A percentile compares a stretch with the other conserved stretches of the same genome.
phyloP scores from a whole-genome alignment of 2,329 filamentous ascomycete species.

The Fusarium nisikadoi region DNA sequence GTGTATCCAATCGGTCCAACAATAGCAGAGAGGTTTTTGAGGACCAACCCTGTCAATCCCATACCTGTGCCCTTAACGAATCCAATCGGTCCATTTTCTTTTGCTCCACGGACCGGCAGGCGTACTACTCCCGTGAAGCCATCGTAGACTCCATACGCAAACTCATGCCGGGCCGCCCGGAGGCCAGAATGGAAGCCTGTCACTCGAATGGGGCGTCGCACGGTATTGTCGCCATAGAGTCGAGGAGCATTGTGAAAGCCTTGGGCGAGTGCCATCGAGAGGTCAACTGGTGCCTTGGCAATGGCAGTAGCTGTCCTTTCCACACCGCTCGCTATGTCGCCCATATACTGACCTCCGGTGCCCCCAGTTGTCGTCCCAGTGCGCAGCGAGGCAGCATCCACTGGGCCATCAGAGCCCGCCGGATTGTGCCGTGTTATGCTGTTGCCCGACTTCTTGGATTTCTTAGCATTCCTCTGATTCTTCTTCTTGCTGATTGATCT shows the following conservation, averaged over 20 bases:
- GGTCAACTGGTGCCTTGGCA: slow-evolving; percentile 67
- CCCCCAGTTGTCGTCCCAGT: slow-evolving; percentile 34
- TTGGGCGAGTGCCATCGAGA: slow-evolving; percentile 71
- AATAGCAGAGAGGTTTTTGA: slow-evolving; percentile 72
- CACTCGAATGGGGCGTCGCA: slow-evolving; percentile 70
- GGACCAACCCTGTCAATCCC: slow-evolving; percentile 70
- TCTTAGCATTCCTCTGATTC: slow-evolving; percentile 6
- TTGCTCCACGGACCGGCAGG: slow-evolving; percentile 68
- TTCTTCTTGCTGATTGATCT: slow-evolving; percentile 55
- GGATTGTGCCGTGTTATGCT: not conserved
- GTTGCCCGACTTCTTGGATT: not conserved
- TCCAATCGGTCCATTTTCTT: slow-evolving; percentile 59
- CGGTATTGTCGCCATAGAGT: slow-evolving; percentile 76
- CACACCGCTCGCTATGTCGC: slow-evolving; percentile 64
- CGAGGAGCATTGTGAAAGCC: slow-evolving; percentile 78
- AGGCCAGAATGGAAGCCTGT: slow-evolving; percentile 73
- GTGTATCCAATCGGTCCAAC: slow-evolving; percentile 70
- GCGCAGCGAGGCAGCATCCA: slow-evolving; percentile 15
- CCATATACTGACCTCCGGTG: slow-evolving; percentile 54
- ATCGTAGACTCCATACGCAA: slow-evolving; percentile 72
- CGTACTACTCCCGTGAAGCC: slow-evolving; percentile 71
- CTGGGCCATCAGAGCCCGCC: slow-evolving; percentile 3
- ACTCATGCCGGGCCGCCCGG: slow-evolving; percentile 69
- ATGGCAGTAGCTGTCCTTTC: slow-evolving; percentile 62
- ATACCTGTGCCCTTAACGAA: slow-evolving; percentile 68